Conservation (phyloP, 495 filamentous ascomycete genomes). For the Lasiosphaeria miniovina region DNA sequence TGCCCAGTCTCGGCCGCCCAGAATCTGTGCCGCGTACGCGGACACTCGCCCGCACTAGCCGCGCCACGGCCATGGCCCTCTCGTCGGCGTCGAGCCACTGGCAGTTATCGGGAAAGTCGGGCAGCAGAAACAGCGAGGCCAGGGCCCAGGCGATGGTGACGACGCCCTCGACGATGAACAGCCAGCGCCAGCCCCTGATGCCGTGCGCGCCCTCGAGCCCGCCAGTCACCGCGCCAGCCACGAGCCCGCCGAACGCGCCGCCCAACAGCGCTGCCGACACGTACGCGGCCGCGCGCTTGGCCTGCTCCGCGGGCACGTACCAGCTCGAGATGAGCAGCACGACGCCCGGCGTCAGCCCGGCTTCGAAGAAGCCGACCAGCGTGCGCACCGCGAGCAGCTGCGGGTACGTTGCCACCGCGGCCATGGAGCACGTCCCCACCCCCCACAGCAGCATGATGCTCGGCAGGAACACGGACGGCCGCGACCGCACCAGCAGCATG, state of each 20-base stretch:
- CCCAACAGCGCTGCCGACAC: slow-evolving; percentile 56
- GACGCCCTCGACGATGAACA: slow-evolving; percentile 56
- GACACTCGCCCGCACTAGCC: slow-evolving; percentile 28
- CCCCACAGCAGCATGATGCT: slow-evolving; percentile 57
- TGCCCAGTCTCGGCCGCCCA: not conserved
- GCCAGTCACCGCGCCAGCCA: slow-evolving; percentile 41
- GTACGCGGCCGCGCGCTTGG: slow-evolving; percentile 56
- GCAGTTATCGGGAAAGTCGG: slow-evolving; percentile 60
- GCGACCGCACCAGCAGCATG: slow-evolving; percentile 9
- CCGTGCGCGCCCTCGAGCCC: slow-evolving; percentile 53
- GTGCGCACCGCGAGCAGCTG: slow-evolving; percentile 54
- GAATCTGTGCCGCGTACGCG: not conserved
- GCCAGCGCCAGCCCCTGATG: slow-evolving; percentile 45
- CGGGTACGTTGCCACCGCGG: slow-evolving; percentile 47
- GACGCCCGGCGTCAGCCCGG: slow-evolving; percentile 55
- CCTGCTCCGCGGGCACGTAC: slow-evolving; percentile 61
- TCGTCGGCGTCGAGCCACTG: slow-evolving; percentile 60
- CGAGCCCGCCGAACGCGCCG: slow-evolving; percentile 58
- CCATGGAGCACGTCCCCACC: slow-evolving; percentile 51
- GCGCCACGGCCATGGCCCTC: slow-evolving; percentile 31
- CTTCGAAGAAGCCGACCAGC: slow-evolving; percentile 58
- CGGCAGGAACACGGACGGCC: slow-evolving; percentile 53
- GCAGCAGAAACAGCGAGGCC: slow-evolving; percentile 50
- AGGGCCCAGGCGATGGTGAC: slow-evolving; percentile 49
- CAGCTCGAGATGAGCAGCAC: slow-evolving; percentile 58